Evolutionary conservation across 164 flowering plant genomes (phyloP).

Genomic region (Akebia trifoliata): DNA sequence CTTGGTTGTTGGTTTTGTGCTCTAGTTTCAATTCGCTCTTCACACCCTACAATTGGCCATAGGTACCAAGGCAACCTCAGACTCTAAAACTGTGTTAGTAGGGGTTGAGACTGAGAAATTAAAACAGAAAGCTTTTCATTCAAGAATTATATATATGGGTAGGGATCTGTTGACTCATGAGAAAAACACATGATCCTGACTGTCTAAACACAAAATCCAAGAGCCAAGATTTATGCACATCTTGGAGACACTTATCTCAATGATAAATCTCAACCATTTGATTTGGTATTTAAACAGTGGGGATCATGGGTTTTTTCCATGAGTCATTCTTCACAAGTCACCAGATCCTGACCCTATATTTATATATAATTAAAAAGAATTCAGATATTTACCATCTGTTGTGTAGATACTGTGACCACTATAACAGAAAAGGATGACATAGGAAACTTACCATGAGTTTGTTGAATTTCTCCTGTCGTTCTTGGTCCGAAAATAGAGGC

Average conservation of each 20-base stretch:
- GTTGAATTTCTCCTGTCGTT: constrained; percentile 88
- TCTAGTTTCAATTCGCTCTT: constrained; percentile 65
- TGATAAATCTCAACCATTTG: too few relatives aligned
- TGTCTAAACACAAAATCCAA: too few relatives aligned
- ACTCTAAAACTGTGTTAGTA: constrained; percentile 92
- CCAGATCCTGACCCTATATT: too few relatives aligned
- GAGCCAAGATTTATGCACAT: too few relatives aligned
- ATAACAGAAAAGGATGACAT: constrained; percentile 1
- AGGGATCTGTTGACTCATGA: too few relatives aligned
- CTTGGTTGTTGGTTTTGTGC: constrained; percentile 29
- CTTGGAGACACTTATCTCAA: too few relatives aligned
- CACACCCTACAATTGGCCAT: constrained; percentile 99
- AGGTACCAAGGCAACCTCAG: constrained; percentile 97
- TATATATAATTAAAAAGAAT: too few relatives aligned
- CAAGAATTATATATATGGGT: constrained; percentile 14
- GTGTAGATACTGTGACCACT: not conserved
- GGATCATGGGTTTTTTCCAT: too few relatives aligned
- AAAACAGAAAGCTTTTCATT: constrained; percentile 11
- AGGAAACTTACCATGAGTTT: constrained; percentile 84
- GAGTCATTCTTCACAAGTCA: too few relatives aligned
- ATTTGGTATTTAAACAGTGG: too few relatives aligned
- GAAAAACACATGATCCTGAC: too few relatives aligned
- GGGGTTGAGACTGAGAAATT: constrained; percentile 26
- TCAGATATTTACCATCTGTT: constrained; percentile 11
- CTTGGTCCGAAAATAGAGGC: constrained; percentile 62